Conservation (phyloP, 1,139 yeast species). For the Candida sp. region DNA sequence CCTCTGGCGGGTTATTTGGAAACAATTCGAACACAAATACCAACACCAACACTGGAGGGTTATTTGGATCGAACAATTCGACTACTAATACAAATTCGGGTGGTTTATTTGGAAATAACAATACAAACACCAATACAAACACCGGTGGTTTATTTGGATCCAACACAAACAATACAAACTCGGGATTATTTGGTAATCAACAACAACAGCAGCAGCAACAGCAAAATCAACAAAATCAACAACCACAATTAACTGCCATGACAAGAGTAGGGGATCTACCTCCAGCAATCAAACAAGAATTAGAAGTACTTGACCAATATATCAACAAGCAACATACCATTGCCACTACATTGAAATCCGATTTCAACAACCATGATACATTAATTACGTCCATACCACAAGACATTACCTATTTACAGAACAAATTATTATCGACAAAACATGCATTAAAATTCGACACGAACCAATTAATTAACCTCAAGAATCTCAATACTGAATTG, state of each 20-base stretch:
- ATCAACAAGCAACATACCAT: conserved; percentile 81
- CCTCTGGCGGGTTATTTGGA: conserved; percentile 18
- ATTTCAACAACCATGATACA: conserved; percentile 61
- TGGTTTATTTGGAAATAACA: conserved; percentile 36
- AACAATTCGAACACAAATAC: conserved; percentile 5
- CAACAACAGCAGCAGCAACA: conserved; percentile 11
- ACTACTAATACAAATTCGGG: conserved; percentile 17
- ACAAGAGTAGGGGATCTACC: conserved; percentile 89
- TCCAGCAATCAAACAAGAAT: conserved; percentile 62
- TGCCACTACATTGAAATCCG: conserved; percentile 73
- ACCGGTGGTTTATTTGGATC: conserved; percentile 12
- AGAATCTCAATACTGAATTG: conserved; percentile 51
- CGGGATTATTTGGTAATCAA: conserved; percentile 6
- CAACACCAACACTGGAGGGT: conserved; percentile 22
- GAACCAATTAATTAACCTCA: conserved; percentile 31
- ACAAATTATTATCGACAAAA: conserved; percentile 59
- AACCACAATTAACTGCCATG: conserved; percentile 65
- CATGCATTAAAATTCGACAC: conserved; percentile 58
- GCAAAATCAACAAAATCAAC: conserved; percentile 12
- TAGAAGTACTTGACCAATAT: conserved; percentile 80
- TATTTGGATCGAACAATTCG: conserved; percentile 26
- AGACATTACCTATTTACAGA: conserved; percentile 70
- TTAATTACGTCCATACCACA: conserved; percentile 78
- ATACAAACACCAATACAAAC: conserved; percentile 9
- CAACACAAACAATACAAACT: conserved; percentile 7